Base-by-base conservation (phyloP, 1,139 yeast genomes). In the Sugiyamaella pinicola region DNA sequence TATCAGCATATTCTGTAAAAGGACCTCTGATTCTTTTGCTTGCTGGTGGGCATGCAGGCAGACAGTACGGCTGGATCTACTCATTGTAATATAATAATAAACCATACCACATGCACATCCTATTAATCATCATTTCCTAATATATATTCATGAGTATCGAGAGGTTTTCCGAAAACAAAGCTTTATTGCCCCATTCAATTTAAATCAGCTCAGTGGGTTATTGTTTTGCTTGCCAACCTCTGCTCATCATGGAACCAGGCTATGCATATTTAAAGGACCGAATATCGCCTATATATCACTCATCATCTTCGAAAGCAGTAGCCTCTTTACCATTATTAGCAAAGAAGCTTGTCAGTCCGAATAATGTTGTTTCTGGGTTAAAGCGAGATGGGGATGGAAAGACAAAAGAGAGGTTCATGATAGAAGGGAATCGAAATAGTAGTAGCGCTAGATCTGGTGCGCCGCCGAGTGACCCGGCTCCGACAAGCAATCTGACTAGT, bases 191-290 rank as follows among this genome's bases (percentile, higher is more conserved):
- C 28, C 9, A 31, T 31, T 31, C 17, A n/a, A 13, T 5, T 31
- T 13, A 31, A 2, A 3, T 31, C 17, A n/a, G 17, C 8, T 13
- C 35, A 31, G 6, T 7, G 17, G 17, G 12, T 22, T 12, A 10
- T 9, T 35, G 10, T 17, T 35, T 35, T 17, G 4, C 18, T 13
- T 17, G 26, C 26, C 42, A 2, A 29, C 22, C 5, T 15, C 18
- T 24, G 35, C n/a, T 31, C 39, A 47, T 22, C 19, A 47, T 47
- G 51, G 51, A 47, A 17, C 51, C 51, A 17, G 51, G 51, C 24
- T 47, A 38, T 40, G 24, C 46, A 6, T 40, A 38, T 31, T 19
- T 47, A 9, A 47, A 40, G 13, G 51, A 47, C 18, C 42, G 51
- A 17, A 39, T 47, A 31, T 47, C 51, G 1, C 51, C 51, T 5